Percentiles rank a stretch among this genome's conserved stretches.
phyloP scores from a whole-genome alignment of 805 yeast species.

The Hanseniaspora lachancei region DNA sequence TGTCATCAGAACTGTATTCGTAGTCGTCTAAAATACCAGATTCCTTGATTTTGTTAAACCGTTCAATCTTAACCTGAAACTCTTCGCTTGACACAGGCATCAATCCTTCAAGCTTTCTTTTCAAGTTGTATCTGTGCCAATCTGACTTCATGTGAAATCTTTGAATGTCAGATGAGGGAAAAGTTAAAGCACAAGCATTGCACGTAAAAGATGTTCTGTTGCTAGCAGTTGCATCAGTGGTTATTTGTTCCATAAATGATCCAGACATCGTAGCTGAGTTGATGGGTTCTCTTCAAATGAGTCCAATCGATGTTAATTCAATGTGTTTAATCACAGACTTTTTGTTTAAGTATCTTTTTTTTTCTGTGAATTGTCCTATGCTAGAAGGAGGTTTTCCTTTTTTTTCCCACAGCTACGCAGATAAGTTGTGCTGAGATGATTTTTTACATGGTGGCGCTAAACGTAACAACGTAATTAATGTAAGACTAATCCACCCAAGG shows the following conservation, averaged over 20 bases:
- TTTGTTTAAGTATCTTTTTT: too few relatives aligned
- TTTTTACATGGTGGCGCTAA: too few relatives aligned
- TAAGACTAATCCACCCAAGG: too few relatives aligned
- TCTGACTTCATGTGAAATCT: slow-evolving; percentile 92
- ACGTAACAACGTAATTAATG: too few relatives aligned
- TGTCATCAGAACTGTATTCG: slow-evolving; percentile 26
- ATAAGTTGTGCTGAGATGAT: too few relatives aligned
- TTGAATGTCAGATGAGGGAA: slow-evolving; percentile 71
- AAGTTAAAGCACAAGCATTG: slow-evolving; percentile 74
- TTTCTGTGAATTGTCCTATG: too few relatives aligned
- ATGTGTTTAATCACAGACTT: too few relatives aligned
- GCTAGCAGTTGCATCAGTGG: not conserved
- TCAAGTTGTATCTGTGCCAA: slow-evolving; percentile 94
- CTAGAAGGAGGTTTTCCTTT: too few relatives aligned
- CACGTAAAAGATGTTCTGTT: slow-evolving; percentile 44
- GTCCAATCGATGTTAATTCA: too few relatives aligned
- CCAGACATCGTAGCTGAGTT: not conserved
- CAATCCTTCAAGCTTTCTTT: slow-evolving; percentile 76
- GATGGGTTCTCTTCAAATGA: not conserved
- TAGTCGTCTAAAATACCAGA: slow-evolving; percentile 30
- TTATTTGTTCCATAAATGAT: not conserved
- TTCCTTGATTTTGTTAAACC: slow-evolving; percentile 20
- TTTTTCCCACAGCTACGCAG: too few relatives aligned
- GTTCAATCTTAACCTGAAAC: slow-evolving; percentile 28
- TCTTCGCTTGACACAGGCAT: slow-evolving; percentile 56